Conservation (phyloP, 2,329 filamentous ascomycete genomes). For the Chaetomium globosum region DNA sequence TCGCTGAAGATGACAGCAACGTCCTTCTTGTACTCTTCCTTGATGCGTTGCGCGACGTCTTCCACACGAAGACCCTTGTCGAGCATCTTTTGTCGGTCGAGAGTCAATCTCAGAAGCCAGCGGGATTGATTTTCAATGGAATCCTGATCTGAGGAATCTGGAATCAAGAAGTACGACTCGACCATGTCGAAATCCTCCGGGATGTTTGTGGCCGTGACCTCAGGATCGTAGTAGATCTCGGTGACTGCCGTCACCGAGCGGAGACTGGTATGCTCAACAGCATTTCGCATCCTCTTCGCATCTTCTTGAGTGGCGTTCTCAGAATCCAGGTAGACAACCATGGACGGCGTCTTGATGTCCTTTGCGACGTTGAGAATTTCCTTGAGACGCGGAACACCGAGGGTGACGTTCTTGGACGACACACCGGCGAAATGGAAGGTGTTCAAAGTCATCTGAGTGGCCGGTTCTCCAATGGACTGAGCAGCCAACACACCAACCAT, state of each 20-base stretch:
- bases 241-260: conserved; percentile 88
- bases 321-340: conserved; percentile 83
- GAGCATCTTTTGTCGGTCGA: conserved; percentile 91
- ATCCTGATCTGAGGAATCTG: conserved; percentile 72
- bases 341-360: conserved; percentile 97
- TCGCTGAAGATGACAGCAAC: conserved; percentile 95
- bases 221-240: conserved; percentile 97
- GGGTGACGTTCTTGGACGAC: conserved; percentile 98
- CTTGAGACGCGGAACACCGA: conserved; percentile 98
- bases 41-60: conserved; percentile 87
- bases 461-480: conserved; percentile 97
- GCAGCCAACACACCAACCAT: conserved; percentile 98
- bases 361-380: conserved; percentile 98
- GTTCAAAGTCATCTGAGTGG: conserved; percentile 98
- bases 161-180: conserved; percentile 93
- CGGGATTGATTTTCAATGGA: conserved; percentile 76
- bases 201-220: conserved; percentile 82
- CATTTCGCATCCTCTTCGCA: conserved; percentile 82
- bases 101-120: conserved; percentile 90
- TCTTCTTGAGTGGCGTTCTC: conserved; percentile 70
- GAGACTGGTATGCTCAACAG: conserved; percentile 91
- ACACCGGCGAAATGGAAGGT: conserved; percentile 99
- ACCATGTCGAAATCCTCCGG: conserved; percentile 90
- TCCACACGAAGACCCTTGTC: conserved; percentile 92
- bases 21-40: conserved; percentile 81